Conservation (phyloP, 2,329 filamentous ascomycete species). For the Fusarium caatingaense region DNA sequence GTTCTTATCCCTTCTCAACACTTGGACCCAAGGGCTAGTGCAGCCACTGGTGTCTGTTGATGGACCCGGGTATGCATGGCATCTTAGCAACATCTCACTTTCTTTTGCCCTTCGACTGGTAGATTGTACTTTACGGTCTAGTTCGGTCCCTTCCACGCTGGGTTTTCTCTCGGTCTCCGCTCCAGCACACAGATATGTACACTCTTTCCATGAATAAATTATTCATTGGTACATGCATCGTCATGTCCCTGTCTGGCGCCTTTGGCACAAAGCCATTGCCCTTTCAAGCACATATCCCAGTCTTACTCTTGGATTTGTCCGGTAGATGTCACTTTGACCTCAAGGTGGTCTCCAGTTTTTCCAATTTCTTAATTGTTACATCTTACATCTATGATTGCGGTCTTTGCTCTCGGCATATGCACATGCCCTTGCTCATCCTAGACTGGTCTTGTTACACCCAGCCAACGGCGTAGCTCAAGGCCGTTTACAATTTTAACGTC, state of each 20-base stretch:
- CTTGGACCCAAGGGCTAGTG: slow-evolving; percentile 46
- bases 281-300: slow-evolving; percentile 36
- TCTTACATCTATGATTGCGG: slow-evolving; percentile 35
- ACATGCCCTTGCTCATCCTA: slow-evolving; percentile 41
- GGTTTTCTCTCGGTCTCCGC: slow-evolving; percentile 41
- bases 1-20: slow-evolving; percentile 31
- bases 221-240: slow-evolving; percentile 27
- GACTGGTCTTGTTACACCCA: slow-evolving; percentile 40
- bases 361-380: slow-evolving; percentile 31
- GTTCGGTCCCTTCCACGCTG: slow-evolving; percentile 32
- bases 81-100: slow-evolving; percentile 46
- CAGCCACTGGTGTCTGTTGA: slow-evolving; percentile 47
- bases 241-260: slow-evolving; percentile 32
- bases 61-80: slow-evolving; percentile 48
- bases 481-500: slow-evolving; percentile 43
- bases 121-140: slow-evolving; percentile 30
- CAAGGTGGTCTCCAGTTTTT: slow-evolving; percentile 22
- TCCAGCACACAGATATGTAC: slow-evolving; percentile 32
- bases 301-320: slow-evolving; percentile 25
- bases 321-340: slow-evolving; percentile 21
- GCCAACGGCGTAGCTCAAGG: slow-evolving; percentile 39
- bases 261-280: slow-evolving; percentile 43
- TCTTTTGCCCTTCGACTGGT: slow-evolving; percentile 28
- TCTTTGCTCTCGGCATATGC: slow-evolving; percentile 45
- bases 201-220: slow-evolving; percentile 24